Percentiles rank a stretch among this genome's conserved stretches.
Conservation (phyloP, 1,284 basidiomycete genomes). For the Schizophyllum amplum region DNA sequence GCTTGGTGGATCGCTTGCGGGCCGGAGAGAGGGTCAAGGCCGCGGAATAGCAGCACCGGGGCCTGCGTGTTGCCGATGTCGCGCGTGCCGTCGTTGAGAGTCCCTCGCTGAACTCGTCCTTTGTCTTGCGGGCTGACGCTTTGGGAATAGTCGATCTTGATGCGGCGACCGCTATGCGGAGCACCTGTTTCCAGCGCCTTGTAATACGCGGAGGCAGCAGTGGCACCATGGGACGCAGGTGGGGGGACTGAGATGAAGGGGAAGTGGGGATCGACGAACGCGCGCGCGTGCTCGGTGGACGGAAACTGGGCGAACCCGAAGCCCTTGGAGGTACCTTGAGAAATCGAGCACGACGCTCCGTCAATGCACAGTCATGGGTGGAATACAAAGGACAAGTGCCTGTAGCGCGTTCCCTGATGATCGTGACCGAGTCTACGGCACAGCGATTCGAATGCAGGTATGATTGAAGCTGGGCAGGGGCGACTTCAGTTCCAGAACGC, state of each 20-base stretch:
- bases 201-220: slow-evolving; percentile 59
- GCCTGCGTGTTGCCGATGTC: slow-evolving; percentile 82
- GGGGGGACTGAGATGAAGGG: slow-evolving; percentile 82
- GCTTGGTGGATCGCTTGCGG: slow-evolving; percentile 78
- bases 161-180: slow-evolving; percentile 59
- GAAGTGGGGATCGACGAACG: slow-evolving; percentile 82
- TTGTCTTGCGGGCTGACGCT: slow-evolving; percentile 65
- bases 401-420: slow-evolving; percentile 89
- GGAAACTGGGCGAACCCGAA: slow-evolving; percentile 93
- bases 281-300: slow-evolving; percentile 72
- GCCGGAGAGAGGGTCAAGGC: slow-evolving; percentile 80
- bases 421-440: slow-evolving; percentile 77
- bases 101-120: slow-evolving; percentile 47
- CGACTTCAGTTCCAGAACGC: slow-evolving; percentile 24
- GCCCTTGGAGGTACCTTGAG: slow-evolving; percentile 81
- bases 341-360: slow-evolving; percentile 51
- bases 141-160: slow-evolving; percentile 89
- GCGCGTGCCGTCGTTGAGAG: slow-evolving; percentile 83
- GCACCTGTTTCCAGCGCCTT: slow-evolving; percentile 58
- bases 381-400: slow-evolving; percentile 83
- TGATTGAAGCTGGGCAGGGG: slow-evolving; percentile 59
- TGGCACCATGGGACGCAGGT: slow-evolving; percentile 71
- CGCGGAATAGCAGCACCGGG: slow-evolving; percentile 81
- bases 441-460: slow-evolving; percentile 69
- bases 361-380: slow-evolving; percentile 56